Base-by-base conservation (phyloP, 2,329 filamentous ascomycete species). In the Cordyceps javanica region DNA sequence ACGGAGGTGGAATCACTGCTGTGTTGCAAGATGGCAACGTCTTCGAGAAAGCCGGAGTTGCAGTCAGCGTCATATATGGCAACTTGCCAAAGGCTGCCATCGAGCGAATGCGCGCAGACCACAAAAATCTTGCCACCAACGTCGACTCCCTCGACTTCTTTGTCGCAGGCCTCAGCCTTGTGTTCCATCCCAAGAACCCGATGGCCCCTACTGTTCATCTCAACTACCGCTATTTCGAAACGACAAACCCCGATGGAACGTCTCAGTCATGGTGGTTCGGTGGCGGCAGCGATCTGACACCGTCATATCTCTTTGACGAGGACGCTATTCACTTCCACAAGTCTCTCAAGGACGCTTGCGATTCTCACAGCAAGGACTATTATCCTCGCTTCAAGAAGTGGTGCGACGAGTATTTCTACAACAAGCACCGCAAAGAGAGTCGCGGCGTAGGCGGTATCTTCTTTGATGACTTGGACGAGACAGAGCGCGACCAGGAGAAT, bases 151-250 rank as follows among this genome's bases (percentile, higher is more conserved):
- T 99, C 60, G 90, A 92, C 67, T 99, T 97, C 82, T 99, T 97
- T 71, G 94, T 93, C 21, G 89, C 93, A 1, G 94, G 94, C 5
- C 78, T 99, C 55, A 96, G 91, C 68, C 82, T 99, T 72, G 93
- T 99, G 26, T 78, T 97, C 54, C 94, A 99, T 72, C 94, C 94
- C 2, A 82, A 85, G 66, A 99, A 99, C 74, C 94, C 94, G 49
- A 96, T 96, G 88, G 93, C 93, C 8, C 94, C 94, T 0, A 99
- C 94, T 0, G 94, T 99, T 19, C 94, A 99, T 72, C 81, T 99
- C 65, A 99, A 99, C 78, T 97, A 97, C 79, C 86, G 94, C 58
- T 99, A 99, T 75, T 99, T 99, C 69, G 94, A 99, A 77, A 99
- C 94, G 1, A 89, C 90, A 60, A 89, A 93, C 66, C 83, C 88